Conservation (phyloP, 2,329 filamentous ascomycete species). For the Cladosporium cucumerinum region DNA sequence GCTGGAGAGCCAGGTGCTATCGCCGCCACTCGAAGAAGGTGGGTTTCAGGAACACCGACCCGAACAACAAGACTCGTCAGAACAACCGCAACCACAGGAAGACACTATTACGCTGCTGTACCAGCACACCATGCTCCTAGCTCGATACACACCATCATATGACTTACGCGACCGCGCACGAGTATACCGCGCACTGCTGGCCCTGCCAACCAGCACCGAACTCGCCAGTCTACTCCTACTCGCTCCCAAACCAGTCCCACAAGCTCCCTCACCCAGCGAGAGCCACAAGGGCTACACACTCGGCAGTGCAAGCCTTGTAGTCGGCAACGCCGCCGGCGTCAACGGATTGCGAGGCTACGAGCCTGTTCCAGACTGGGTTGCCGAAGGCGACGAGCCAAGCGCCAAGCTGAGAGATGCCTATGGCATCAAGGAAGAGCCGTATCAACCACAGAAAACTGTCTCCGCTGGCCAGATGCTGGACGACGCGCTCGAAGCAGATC, state of each 20-base stretch:
- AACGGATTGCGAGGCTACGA: constrained; percentile 77
- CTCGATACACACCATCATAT: constrained; percentile 90
- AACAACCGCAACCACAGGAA: constrained; percentile 11
- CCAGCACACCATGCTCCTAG: constrained; percentile 78
- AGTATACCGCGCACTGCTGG: constrained; percentile 80
- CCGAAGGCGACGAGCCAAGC: constrained; percentile 75
- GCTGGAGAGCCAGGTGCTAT: constrained; percentile 21
- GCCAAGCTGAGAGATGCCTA: constrained; percentile 65
- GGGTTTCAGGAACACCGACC: constrained; percentile 16
- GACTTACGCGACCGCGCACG: constrained; percentile 89
- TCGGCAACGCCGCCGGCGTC: constrained; percentile 71
- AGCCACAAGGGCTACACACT: constrained; percentile 72
- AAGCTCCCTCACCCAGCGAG: constrained; percentile 85
- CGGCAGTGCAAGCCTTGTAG: constrained; percentile 79
- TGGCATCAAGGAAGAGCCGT: constrained; percentile 38
- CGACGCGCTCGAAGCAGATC: constrained; percentile 47
- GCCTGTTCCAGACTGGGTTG: constrained; percentile 78
- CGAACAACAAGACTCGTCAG: neutral
- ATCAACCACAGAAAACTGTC: constrained; percentile 33
- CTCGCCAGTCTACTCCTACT: constrained; percentile 86
- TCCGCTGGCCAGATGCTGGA: constrained; percentile 65
- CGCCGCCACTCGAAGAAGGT: constrained; percentile 25
- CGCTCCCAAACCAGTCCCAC: constrained; percentile 89
- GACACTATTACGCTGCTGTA: constrained; percentile 70
- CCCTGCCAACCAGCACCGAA: constrained; percentile 70